Conservation (phyloP, 441 rosid genomes). For the Manihot esculenta region DNA sequence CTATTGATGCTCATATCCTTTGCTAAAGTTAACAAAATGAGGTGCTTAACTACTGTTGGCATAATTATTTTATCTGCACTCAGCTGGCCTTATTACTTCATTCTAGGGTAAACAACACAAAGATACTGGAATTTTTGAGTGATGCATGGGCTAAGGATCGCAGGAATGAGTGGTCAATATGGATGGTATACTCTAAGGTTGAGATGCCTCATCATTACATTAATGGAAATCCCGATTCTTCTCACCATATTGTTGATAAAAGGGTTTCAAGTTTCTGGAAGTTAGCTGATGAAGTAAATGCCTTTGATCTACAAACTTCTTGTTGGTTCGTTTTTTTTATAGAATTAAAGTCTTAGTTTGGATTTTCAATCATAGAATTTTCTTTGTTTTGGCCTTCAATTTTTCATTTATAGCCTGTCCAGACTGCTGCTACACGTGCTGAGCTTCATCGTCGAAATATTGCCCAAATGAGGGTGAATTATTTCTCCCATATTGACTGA, state of each 20-base stretch:
- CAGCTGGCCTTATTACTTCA: slow-evolving; percentile 19
- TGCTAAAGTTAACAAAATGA: not conserved
- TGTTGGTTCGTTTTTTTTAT: not conserved
- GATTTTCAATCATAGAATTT: slow-evolving; percentile 6
- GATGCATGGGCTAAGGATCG: slow-evolving; percentile 80
- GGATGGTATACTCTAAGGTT: slow-evolving; percentile 92
- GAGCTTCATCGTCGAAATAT: slow-evolving; percentile 95
- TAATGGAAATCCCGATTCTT: slow-evolving; percentile 57
- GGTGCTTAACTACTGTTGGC: not conserved
- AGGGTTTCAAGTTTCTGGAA: slow-evolving; percentile 65
- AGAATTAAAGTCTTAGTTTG: slow-evolving; percentile 6
- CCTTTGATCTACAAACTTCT: slow-evolving; percentile 14
- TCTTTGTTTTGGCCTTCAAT: slow-evolving; percentile 22
- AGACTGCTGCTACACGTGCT: slow-evolving; percentile 76
- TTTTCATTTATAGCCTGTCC: slow-evolving; percentile 57
- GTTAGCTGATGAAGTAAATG: slow-evolving; percentile 60
- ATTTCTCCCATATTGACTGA: slow-evolving; percentile 7
- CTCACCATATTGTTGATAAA: slow-evolving; percentile 49
- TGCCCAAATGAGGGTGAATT: slow-evolving; percentile 82
- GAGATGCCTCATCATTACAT: slow-evolving; percentile 91
- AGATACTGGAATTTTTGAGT: slow-evolving; percentile 59
- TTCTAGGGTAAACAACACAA: slow-evolving; percentile 61
- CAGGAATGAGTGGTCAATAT: slow-evolving; percentile 94
- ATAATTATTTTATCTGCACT: not conserved
- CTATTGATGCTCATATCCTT: slow-evolving; percentile 7